A percentile compares a stretch with the other conserved stretches of the same genome.
Conservation (phyloP, 176 grass and related monocot species). For the Eragrostis curvula region DNA sequence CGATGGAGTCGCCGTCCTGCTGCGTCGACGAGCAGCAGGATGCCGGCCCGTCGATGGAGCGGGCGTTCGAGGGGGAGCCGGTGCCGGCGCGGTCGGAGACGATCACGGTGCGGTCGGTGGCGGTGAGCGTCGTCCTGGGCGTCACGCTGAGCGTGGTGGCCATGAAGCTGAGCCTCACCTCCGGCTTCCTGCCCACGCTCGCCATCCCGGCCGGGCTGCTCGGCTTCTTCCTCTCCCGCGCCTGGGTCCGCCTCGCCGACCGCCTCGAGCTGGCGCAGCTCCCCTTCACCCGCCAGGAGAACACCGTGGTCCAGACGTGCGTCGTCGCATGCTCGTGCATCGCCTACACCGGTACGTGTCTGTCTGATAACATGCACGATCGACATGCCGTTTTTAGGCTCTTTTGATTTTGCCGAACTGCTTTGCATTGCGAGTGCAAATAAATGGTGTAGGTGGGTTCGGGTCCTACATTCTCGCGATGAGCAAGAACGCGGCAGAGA, state of each 20-base stretch:
- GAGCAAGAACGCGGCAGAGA: conserved; percentile 13
- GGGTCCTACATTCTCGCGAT: conserved; percentile 44
- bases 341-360: conserved; percentile 19
- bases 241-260: conserved; percentile 45
- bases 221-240: conserved; percentile 53
- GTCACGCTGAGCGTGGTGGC: conserved; percentile 50
- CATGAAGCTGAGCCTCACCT: conserved; percentile 62
- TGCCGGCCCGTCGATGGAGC: conserved; percentile 49
- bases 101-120: conserved; percentile 60
- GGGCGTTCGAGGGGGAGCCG: conserved; percentile 55
- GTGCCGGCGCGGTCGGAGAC: conserved; percentile 50
- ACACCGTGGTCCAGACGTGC: conserved; percentile 93
- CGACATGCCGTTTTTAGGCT: too few relatives aligned
- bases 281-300: conserved; percentile 83
- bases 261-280: conserved; percentile 35
- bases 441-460: conserved; percentile 14
- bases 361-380: too few relatives aligned
- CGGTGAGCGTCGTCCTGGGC: conserved; percentile 49
- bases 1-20: conserved; percentile 24
- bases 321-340: conserved; percentile 63
- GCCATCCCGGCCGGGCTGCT: conserved; percentile 57
- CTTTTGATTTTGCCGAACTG: too few relatives aligned
- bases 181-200: conserved; percentile 46
- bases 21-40: neutral
- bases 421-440: too few relatives aligned